These are phyloP conservation scores for Parasarocladium wereldwijsianum DNA, from an alignment of 2,329 filamentous ascomycete species.

Conservation along the genomic window DNA sequence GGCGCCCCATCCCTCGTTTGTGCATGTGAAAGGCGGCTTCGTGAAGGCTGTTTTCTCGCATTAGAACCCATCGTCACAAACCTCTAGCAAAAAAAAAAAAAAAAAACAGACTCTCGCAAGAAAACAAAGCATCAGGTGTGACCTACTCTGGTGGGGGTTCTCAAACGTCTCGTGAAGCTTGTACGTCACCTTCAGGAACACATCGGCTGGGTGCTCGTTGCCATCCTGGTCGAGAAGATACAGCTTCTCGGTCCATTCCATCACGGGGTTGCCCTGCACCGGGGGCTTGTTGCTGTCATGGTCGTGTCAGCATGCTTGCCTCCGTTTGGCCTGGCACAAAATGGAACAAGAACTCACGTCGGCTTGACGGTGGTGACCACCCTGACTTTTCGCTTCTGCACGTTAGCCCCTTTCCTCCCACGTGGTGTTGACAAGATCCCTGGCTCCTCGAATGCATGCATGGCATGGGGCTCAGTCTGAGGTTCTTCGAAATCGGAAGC, in stretches of 20 bases:
- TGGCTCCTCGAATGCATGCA: no score
- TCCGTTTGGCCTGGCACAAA: not conserved
- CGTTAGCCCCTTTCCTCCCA: no score
- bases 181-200: conserved; percentile 89
- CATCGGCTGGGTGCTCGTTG: conserved; percentile 65
- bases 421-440: no score
- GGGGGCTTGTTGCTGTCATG: conserved; percentile 57
- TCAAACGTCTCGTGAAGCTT: conserved; percentile 89
- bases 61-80: no score
- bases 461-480: no score
- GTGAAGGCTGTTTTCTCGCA: conserved; percentile 51
- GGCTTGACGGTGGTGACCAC: conserved; percentile 83
- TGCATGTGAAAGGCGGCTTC: conserved; percentile 74
- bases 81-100: conserved; percentile 6
- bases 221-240: conserved; percentile 75
- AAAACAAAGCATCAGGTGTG: not conserved
- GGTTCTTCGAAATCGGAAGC: no score
- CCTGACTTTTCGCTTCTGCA: conserved; percentile 84
- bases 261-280: conserved; percentile 80
- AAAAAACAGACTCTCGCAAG: conserved; percentile 1
- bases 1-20: conserved; percentile 95
- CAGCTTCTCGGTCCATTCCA: conserved; percentile 80
- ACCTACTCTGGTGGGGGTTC: conserved; percentile 70
- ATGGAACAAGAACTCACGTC: conserved; percentile 47
- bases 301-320: not conserved